phyloP scores from a whole-genome alignment of 768 basidiomycete genomes.

The Russula sp. region DNA sequence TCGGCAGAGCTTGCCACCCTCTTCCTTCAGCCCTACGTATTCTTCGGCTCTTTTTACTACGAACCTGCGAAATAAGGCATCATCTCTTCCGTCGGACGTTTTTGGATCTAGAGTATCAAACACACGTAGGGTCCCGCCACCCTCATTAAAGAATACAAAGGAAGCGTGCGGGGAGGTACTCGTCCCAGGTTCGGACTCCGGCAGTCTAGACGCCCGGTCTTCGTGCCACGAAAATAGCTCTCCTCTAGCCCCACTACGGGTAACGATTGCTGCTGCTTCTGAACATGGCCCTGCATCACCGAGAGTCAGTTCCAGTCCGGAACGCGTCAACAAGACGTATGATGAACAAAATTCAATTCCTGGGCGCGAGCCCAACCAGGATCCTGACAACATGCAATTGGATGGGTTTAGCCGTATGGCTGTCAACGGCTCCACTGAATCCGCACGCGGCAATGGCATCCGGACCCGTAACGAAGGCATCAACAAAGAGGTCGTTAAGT shows the following conservation, averaged over 20 bases:
- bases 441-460: not conserved
- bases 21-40: not conserved
- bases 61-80: conserved; percentile 1
- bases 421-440: conserved; percentile 3
- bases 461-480: not conserved
- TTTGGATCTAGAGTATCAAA: not conserved
- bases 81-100: conserved; percentile 4
- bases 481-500: not conserved
- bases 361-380: not conserved
- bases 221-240: not conserved
- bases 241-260: not conserved
- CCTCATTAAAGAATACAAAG: not conserved
- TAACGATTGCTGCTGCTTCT: not conserved
- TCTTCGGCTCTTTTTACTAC: not conserved
- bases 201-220: not conserved
- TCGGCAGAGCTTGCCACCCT: not conserved
- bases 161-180: conserved; percentile 18
- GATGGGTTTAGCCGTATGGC: conserved; percentile 8
- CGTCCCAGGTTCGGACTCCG: conserved; percentile 18
- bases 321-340: not conserved
- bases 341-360: not conserved
- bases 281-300: not conserved
- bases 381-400: not conserved
- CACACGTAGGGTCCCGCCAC: conserved; percentile 10
- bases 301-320: not conserved